Percentiles rank a stretch among this genome's conserved stretches.
These are phyloP conservation scores for Neoboletus brunneissimus DNA, from an alignment of 768 basidiomycete species.

Conservation along the genomic window DNA sequence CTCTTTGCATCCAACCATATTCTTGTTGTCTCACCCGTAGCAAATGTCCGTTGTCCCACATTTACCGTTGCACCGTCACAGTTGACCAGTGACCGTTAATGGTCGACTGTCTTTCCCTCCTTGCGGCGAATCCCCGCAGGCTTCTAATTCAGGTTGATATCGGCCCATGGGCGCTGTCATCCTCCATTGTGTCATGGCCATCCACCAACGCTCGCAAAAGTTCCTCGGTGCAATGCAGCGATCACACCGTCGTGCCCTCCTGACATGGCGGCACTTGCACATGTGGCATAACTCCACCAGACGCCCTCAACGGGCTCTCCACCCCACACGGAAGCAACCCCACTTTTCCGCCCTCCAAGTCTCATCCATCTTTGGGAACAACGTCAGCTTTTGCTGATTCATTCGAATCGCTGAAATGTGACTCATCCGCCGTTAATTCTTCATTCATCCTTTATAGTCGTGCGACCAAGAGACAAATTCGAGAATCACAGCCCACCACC, in stretches of 20 bases:
- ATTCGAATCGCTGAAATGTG: neutral
- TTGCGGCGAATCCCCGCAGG: neutral
- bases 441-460: neutral
- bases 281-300: neutral
- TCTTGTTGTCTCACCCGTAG: neutral
- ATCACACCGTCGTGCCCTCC: neutral
- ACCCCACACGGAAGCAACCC: neutral
- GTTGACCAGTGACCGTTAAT: neutral
- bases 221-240: neutral
- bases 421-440: neutral
- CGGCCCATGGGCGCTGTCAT: neutral
- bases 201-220: neutral
- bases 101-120: neutral
- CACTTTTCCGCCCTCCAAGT: neutral
- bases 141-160: neutral
- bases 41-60: neutral
- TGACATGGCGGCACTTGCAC: neutral
- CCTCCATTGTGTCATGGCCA: neutral
- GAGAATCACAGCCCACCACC: neutral
- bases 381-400: neutral
- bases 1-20: neutral
- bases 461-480: neutral
- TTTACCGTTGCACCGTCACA: neutral
- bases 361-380: neutral
- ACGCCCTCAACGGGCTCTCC: neutral